Evolutionary conservation across 805 yeast species (phyloP), one percentile per base, ranked within the genome.

Genomic region (Scheffersomyces lignosus): DNA sequence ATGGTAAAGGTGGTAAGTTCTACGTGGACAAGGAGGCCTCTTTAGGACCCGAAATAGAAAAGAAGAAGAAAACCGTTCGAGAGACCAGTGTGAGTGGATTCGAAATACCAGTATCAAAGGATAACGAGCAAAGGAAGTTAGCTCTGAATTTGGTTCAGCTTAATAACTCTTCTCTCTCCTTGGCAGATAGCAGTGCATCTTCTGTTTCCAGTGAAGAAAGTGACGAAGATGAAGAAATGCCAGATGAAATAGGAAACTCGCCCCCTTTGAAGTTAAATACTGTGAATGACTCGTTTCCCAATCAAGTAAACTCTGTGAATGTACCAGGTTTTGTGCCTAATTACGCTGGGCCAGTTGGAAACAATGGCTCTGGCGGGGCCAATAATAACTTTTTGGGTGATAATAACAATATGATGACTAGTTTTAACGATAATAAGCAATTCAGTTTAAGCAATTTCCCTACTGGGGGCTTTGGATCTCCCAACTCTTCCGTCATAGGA

Each of bases 1-100:
- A 91, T 51, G 82, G 83, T 9, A 74, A 75, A 45, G 99, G 99
- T 4, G 99, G 99, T 2, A 85, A 90, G 52, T 91, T 86, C 54
- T 89, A 81, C 54, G 87, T 85, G 12, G 64, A 60, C 4, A 56
- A 60, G 31, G 73, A 67, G n/a, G 43, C 45, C 12, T 35, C 55
- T 7, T 38, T 33, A 12, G 63, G 48, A 15, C 34, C 43, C 3
- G 63, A 58, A 14, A 17, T 37, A 3, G 50, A 48, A 8, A 36
- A 34, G 18, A 36, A 49, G 29, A 52, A 48, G 29, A 49, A 49
- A 13, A 44, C 44, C 16, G 31, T 61, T 4, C 40, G 70, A 37
- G 70, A 69, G 3, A 63, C 70, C 2, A 64, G 69, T 46, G 68
- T 63, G 1, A 41, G 40, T 28, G 52, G 50, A 6, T 44, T 16